A percentile compares a stretch with the other conserved stretches of the same genome.
phyloP scores from a whole-genome alignment of 306 rosid species.

The Bauhinia variegata region DNA sequence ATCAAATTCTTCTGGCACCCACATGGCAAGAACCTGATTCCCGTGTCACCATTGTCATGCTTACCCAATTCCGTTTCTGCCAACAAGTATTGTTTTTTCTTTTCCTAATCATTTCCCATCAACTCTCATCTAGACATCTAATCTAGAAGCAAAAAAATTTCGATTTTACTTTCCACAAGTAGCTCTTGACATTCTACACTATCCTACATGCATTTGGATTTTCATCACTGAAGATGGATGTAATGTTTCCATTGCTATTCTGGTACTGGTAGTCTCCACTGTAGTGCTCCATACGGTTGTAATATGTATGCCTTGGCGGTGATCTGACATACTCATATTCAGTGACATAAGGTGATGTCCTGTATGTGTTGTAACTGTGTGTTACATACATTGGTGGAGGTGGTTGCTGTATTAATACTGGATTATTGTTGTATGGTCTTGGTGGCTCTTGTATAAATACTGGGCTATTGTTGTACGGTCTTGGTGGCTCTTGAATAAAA shows the following conservation, averaged over 20 bases:
- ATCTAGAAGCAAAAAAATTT: constrained; percentile 14
- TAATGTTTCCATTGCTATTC: constrained; percentile 51
- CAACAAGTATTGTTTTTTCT: constrained; percentile 1
- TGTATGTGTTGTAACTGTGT: constrained; percentile 70
- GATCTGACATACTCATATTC: constrained; percentile 67
- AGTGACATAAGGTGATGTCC: constrained; percentile 60
- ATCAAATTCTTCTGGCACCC: constrained; percentile 46
- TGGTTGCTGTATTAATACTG: too few relatives aligned
- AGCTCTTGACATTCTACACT: constrained; percentile 42
- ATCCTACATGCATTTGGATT: constrained; percentile 90
- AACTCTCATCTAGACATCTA: constrained; percentile 29
- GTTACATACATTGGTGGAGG: constrained; percentile 47
- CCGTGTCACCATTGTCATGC: constrained; percentile 32
- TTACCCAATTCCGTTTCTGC: constrained; percentile 22
- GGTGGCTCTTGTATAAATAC: too few relatives aligned
- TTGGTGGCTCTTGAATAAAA: too few relatives aligned
- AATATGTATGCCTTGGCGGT: constrained; percentile 49
- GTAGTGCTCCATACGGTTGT: constrained; percentile 50
- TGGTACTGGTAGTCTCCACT: constrained; percentile 49
- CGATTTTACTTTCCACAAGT: constrained; percentile 8
- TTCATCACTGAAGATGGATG: constrained; percentile 86
- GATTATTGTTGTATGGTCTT: too few relatives aligned
- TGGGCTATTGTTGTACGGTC: too few relatives aligned
- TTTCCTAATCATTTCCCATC: constrained; percentile 29
- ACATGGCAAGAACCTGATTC: constrained; percentile 62